Conservation (phyloP, 768 basidiomycete species). For the Phylloporus arenicola region DNA sequence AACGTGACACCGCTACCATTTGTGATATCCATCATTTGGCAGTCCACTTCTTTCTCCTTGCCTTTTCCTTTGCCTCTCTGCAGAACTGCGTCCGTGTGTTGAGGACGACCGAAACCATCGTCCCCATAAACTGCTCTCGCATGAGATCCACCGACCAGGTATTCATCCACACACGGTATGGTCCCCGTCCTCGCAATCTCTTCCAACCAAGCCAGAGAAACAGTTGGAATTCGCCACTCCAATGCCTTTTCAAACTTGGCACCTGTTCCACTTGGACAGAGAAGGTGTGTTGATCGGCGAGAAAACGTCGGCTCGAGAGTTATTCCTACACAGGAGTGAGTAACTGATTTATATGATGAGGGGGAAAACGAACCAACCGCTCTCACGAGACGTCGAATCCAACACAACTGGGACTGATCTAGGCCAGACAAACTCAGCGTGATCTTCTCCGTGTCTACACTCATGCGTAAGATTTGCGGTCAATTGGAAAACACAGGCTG, state of each 20-base stretch:
- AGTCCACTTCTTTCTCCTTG: constrained; percentile 29
- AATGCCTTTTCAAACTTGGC: constrained; percentile 72
- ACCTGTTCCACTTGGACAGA: constrained; percentile 68
- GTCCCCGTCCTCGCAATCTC: constrained; percentile 49
- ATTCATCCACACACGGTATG: constrained; percentile 36
- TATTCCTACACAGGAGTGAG: constrained; percentile 40
- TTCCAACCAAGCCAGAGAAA: constrained; percentile 66
- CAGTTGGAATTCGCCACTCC: constrained; percentile 75
- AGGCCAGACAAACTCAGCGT: constrained; percentile 71
- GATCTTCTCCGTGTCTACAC: constrained; percentile 52
- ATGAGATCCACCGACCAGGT: constrained; percentile 27
- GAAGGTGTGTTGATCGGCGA: constrained; percentile 67
- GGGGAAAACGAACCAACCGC: constrained; percentile 15
- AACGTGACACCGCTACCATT: constrained; percentile 25
- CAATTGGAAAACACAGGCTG: neutral
- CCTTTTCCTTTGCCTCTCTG: constrained; percentile 28
- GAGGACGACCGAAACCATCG: constrained; percentile 20
- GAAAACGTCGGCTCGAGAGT: constrained; percentile 54
- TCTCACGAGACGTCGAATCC: constrained; percentile 38
- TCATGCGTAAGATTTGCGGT: neutral
- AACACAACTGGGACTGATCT: constrained; percentile 61
- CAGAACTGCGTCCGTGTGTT: neutral
- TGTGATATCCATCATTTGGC: constrained; percentile 33
- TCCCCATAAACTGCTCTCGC: constrained; percentile 35
- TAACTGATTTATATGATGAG: neutral